Conservation (phyloP, 192 early-diverging fungal species). For the Gryganskiella cystojenkinii region DNA sequence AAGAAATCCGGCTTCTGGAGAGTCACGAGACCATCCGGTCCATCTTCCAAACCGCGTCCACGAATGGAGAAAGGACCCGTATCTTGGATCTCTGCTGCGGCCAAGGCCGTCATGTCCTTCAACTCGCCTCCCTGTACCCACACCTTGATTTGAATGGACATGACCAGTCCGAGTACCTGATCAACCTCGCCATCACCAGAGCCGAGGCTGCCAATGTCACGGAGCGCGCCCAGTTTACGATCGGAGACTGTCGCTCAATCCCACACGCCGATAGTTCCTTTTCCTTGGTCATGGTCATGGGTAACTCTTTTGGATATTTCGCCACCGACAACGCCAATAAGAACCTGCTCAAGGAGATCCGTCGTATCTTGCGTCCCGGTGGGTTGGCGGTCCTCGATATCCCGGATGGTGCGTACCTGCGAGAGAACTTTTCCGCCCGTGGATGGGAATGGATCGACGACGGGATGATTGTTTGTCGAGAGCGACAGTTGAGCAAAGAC, state of each 20-base stretch:
- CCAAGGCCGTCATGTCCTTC: constrained; percentile 70
- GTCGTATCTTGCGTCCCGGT: constrained; percentile 61
- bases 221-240: constrained; percentile 57
- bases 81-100: constrained; percentile 77
- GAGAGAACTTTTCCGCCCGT: constrained; percentile 60
- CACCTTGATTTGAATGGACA: constrained; percentile 64
- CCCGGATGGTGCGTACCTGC: constrained; percentile 69
- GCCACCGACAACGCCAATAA: constrained; percentile 61
- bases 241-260: constrained; percentile 70
- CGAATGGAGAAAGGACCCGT: background rate
- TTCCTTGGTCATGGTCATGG: constrained; percentile 68
- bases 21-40: background rate
- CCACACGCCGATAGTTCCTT: constrained; percentile 62
- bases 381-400: constrained; percentile 67
- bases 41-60: background rate
- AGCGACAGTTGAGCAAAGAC: constrained; percentile 66
- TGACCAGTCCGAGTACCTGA: constrained; percentile 71
- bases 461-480: constrained; percentile 70
- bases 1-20: constrained; percentile 65
- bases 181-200: constrained; percentile 62
- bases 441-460: constrained; percentile 79
- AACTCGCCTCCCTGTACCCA: constrained; percentile 65
- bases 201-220: constrained; percentile 33
- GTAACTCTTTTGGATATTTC: constrained; percentile 78
- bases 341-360: constrained; percentile 59